Base-by-base conservation (phyloP, 2,329 filamentous ascomycete genomes). In the Didymellaceae sp. region DNA sequence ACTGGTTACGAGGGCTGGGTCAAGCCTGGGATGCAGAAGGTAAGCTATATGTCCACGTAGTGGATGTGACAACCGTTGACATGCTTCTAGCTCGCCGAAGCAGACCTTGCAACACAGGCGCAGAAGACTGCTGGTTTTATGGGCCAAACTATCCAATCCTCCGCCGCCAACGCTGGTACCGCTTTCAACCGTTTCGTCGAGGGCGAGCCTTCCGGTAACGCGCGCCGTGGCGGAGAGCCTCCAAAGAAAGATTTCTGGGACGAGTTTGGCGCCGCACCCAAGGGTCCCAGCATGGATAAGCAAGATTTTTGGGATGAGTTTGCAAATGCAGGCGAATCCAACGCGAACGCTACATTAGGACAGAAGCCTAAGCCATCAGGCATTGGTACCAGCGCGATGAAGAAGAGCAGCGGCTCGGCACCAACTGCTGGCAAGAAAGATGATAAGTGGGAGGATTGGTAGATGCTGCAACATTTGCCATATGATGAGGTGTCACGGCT, bases 1-100 rank as follows among this genome's bases (percentile, higher is more conserved):
- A 90, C 85, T 13, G 88, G 97, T 18, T 96, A 97, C 71, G 88
- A 94, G 61, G 85, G 88, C 25, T 97, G 91, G 76, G 90, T 99
- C 45, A 91, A 96, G 75, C 94, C 94, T 8, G 94, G 91, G 21
- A 91, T 94, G 55, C 89, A 90, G 68, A 89, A 91, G 84, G 89
- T 91, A 80, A 33, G 39, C 35, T 13, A 2, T 28, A 13, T 9
- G 11, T 13, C 10, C 26, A 28, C 26, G 10, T 6, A 10, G 10
- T 28, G 11, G 5, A 13, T 28, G 9, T 26, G 21, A 17, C 21
- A 21, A 5, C 9, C 4, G 22, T 21, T 46, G 11, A 52, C 28
- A 13, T 16, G n/a, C 2, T 13, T 11, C 16, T 57, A 95, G 89
- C 77, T 97, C 58, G 88, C 88, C 18, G 88, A 95, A 69, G 85